Evolutionary conservation across 371 early-diverging fungal genomes (phyloP).

Genomic region (Umbelopsis sp.): DNA sequence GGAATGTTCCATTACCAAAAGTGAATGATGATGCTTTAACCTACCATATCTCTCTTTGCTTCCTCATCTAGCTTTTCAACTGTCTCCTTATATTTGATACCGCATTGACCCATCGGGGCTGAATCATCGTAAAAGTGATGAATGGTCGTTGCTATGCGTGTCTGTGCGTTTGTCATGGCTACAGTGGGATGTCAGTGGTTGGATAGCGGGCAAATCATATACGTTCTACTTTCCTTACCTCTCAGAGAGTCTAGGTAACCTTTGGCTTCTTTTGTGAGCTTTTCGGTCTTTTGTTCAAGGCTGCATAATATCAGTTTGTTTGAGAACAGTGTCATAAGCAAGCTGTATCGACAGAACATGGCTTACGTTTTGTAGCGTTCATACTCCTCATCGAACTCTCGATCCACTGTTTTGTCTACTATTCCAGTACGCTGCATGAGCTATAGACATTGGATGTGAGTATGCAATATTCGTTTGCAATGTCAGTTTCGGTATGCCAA

Average conservation of each 20-base stretch:
- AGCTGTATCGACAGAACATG: too few relatives aligned
- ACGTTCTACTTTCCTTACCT: slow-evolving; percentile 46
- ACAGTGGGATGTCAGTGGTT: background rate
- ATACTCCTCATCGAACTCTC: slow-evolving; percentile 87
- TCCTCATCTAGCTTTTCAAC: slow-evolving; percentile 83
- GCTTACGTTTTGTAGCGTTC: slow-evolving; percentile 77
- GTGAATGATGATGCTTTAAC: background rate
- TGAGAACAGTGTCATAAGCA: background rate
- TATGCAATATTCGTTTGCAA: background rate
- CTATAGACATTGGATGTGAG: slow-evolving; percentile 27
- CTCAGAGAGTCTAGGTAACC: slow-evolving; percentile 88
- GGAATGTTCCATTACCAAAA: background rate
- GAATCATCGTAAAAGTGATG: slow-evolving; percentile 70
- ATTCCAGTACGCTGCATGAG: slow-evolving; percentile 76
- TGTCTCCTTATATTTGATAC: slow-evolving; percentile 73
- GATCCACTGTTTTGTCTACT: slow-evolving; percentile 80
- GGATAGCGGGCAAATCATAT: background rate
- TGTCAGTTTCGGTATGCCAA: background rate
- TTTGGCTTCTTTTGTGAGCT: slow-evolving; percentile 89
- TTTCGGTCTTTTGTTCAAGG: slow-evolving; percentile 85
- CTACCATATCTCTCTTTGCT: slow-evolving; percentile 72
- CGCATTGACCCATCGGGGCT: slow-evolving; percentile 46
- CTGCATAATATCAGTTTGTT: slow-evolving; percentile 42
- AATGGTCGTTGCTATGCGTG: slow-evolving; percentile 79
- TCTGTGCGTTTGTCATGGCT: slow-evolving; percentile 86